Conservation (phyloP, 148 eudicot species). For the Selenicereus undatus region DNA sequence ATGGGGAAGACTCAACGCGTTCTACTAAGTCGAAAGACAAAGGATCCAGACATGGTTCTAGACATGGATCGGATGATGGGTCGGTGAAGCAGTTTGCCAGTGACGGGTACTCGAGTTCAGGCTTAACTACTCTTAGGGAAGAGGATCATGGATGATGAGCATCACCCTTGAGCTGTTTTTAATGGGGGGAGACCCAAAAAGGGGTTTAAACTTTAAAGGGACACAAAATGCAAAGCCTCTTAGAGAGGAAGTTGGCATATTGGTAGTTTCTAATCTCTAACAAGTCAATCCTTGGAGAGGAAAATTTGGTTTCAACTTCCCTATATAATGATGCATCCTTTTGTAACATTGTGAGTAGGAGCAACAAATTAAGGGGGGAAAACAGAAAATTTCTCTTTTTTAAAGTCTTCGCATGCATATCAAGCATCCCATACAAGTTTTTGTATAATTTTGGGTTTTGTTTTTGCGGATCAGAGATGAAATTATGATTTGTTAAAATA, state of each 20-base stretch:
- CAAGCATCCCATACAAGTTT: constrained; percentile 10
- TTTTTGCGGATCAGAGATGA: background rate
- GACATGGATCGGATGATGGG: constrained; percentile 34
- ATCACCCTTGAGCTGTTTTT: background rate
- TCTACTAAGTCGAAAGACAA: constrained; percentile 20
- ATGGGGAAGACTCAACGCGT: constrained; percentile 23
- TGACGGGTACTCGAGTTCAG: constrained; percentile 8
- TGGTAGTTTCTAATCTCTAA: constrained; percentile 17
- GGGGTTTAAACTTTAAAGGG: background rate
- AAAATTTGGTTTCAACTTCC: background rate
- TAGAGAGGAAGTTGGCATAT: constrained; percentile 7
- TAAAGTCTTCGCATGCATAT: background rate
- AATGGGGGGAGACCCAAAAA: background rate
- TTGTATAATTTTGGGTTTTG: constrained; percentile 1
- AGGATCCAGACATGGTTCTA: constrained; percentile 19
- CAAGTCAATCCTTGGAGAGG: background rate
- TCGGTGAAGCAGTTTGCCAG: constrained; percentile 21
- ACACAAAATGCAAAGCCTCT: background rate
- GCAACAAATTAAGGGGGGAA: background rate
- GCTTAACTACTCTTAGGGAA: constrained; percentile 25
- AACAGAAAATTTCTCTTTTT: too few species aligned
- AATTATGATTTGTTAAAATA: background rate
- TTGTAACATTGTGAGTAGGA: constrained; percentile 12
- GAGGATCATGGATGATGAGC: constrained; percentile 22
- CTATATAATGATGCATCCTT: constrained; percentile 3